phyloP scores from a whole-genome alignment of 108 stramenopile genomes.

The Thalassiosira profunda region DNA sequence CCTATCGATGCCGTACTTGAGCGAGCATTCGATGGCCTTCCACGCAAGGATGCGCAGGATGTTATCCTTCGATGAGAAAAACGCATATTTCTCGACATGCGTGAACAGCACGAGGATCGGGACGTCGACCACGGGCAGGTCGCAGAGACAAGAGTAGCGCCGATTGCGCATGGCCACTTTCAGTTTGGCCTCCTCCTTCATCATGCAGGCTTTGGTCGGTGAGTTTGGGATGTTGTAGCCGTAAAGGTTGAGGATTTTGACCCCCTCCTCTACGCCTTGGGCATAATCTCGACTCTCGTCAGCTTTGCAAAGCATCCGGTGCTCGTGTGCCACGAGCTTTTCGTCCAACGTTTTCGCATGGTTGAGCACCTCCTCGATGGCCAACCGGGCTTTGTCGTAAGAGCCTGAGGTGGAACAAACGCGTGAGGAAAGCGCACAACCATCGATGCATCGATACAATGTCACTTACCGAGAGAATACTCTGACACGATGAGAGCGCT shows the following conservation, averaged over 20 bases:
- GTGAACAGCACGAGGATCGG: constrained; percentile 11
- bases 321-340: constrained; percentile 12
- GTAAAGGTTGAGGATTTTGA: constrained; percentile 12
- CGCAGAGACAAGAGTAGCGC: neutral
- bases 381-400: constrained; percentile 1
- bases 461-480: constrained; percentile 6
- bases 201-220: constrained; percentile 5
- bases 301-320: neutral
- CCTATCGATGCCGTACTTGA: constrained; percentile 21
- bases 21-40: constrained; percentile 5
- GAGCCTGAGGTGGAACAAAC: no score
- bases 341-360: constrained; percentile 23
- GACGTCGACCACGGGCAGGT: neutral
- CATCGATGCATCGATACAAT: no score
- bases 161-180: constrained; percentile 18
- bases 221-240: constrained; percentile 8
- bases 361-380: constrained; percentile 22
- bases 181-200: constrained; percentile 2
- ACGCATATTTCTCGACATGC: constrained; percentile 1
- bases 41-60: constrained; percentile 1
- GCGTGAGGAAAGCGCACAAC: no score
- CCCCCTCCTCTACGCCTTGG: constrained; percentile 11
- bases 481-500: constrained; percentile 1
- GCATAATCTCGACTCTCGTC: constrained; percentile 11
- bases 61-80: constrained; percentile 6